Base-by-base conservation (phyloP, 768 basidiomycete species). In the Phanerodontia chrysosporium region DNA sequence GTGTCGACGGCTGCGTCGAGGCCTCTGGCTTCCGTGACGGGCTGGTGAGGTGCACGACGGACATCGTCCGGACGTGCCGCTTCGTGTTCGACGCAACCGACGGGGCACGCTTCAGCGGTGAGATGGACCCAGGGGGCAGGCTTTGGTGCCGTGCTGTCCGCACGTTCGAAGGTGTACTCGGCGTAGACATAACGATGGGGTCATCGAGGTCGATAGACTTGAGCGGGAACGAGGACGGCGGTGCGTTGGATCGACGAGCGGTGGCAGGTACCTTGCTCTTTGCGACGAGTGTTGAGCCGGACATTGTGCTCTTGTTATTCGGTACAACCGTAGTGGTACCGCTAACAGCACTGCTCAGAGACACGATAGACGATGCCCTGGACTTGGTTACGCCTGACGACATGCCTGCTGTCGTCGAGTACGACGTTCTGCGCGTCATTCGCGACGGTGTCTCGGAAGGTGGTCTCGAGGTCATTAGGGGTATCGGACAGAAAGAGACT, bases 391-490 rank as follows among this genome's bases (percentile, higher is more conserved):
- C 74, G 7, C 73, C 65, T 14, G 61, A 61, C 57, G 70, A 69
- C 62, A 65, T 65, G 24, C 72, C 69, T n/a, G 75, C 61, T 58
- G 75, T 64, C 35, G 79, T 79, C 52, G 80, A 79, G 57, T 78
- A 73, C 39, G 75, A 69, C 36, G 72, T 73, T 16, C 78, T 74
- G 12, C 80, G 74, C 48, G 83, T 73, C 22, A 83, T 69, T 42
- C 83, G 83, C 56, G 80, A 75, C 39, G 83, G 83, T 16, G 82
- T 68, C 62, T 84, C 83, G 45, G 85, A 86, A 14, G 80, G 67
- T 55, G 69, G 67, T 62, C 63, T 66, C 6, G 57, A 51, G 9
- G 60, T 45, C 60, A 62, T 62, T 53, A 53, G 21, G 39, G 32
- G 52, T n/a, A 25, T n/a, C 16, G 35, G 22, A 24, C 30, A 35